These are phyloP conservation scores for Trichoderma sp. DNA, from an alignment of 2,329 filamentous ascomycete species.

Conservation along the genomic window DNA sequence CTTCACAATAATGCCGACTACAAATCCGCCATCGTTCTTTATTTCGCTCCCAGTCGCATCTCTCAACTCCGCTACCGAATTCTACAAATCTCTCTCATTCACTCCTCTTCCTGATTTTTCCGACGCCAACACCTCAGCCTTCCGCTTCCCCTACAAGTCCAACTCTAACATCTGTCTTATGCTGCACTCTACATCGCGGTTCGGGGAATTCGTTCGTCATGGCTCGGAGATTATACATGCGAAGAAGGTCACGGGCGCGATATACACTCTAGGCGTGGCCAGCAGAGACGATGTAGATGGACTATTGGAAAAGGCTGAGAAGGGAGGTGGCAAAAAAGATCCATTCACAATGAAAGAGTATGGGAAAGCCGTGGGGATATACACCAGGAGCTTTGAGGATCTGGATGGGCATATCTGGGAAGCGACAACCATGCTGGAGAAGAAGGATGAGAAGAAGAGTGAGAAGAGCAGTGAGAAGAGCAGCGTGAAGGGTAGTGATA, in stretches of 20 bases:
- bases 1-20: not conserved
- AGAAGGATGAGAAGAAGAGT: not conserved
- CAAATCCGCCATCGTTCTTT: slow-evolving; percentile 24
- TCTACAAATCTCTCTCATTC: slow-evolving; percentile 32
- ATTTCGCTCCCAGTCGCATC: slow-evolving; percentile 16
- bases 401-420: slow-evolving; percentile 37
- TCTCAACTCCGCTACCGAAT: slow-evolving; percentile 14
- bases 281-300: slow-evolving; percentile 33
- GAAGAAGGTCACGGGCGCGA: slow-evolving; percentile 29
- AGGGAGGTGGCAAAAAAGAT: slow-evolving; percentile 32
- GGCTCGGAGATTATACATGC: slow-evolving; percentile 31
- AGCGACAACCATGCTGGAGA: slow-evolving; percentile 27
- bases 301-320: slow-evolving; percentile 30
- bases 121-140: slow-evolving; percentile 28
- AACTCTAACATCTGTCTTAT: slow-evolving; percentile 35
- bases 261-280: slow-evolving; percentile 30
- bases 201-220: slow-evolving; percentile 33
- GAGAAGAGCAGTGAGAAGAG: not conserved
- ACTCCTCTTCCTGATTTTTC: slow-evolving; percentile 27
- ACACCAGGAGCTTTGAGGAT: slow-evolving; percentile 33
- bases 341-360: slow-evolving; percentile 31
- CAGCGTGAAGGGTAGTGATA: no score
- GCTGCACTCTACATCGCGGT: slow-evolving; percentile 31
- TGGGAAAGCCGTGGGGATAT: slow-evolving; percentile 32
- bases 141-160: slow-evolving; percentile 31